A percentile compares a stretch with the other conserved stretches of the same genome.
Conservation (phyloP, 169 alveolate species). For the Eimeria praecox region DNA sequence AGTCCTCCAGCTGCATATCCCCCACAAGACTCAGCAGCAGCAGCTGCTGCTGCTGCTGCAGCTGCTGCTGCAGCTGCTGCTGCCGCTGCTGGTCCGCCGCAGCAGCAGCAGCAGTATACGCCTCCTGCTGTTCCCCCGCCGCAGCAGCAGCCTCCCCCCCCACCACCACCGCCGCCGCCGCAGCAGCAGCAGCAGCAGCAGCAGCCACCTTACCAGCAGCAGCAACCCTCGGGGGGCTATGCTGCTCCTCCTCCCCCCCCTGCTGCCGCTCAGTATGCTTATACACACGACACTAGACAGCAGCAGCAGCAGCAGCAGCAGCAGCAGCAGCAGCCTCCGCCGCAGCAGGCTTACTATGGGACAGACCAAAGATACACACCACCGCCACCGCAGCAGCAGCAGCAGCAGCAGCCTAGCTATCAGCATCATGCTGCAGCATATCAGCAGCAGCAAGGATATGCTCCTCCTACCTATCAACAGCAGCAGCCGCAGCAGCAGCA, state of each 20-base stretch:
- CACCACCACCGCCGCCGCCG: too few species aligned
- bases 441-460: neutral
- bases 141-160: conserved; percentile 16
- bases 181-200: too few species aligned
- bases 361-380: conserved; percentile 3
- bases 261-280: neutral
- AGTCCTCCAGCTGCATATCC: too few species aligned
- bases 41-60: neutral
- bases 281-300: neutral
- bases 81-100: conserved; percentile 46
- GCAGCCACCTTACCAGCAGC: neutral
- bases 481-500: conserved; percentile 52
- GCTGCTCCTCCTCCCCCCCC: conserved; percentile 15
- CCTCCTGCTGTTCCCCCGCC: conserved; percentile 13
- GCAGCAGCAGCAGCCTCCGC: neutral
- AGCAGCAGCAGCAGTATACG: conserved; percentile 35
- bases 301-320: neutral
- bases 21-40: neutral
- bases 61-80: neutral
- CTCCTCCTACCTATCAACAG: neutral
- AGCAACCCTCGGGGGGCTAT: conserved; percentile 28
- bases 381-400: conserved; percentile 58
- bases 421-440: neutral
- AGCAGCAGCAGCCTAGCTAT: conserved; percentile 27
- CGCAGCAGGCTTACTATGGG: conserved; percentile 19